Base-by-base conservation (phyloP, 768 basidiomycete genomes). In the Russula brevipes region DNA sequence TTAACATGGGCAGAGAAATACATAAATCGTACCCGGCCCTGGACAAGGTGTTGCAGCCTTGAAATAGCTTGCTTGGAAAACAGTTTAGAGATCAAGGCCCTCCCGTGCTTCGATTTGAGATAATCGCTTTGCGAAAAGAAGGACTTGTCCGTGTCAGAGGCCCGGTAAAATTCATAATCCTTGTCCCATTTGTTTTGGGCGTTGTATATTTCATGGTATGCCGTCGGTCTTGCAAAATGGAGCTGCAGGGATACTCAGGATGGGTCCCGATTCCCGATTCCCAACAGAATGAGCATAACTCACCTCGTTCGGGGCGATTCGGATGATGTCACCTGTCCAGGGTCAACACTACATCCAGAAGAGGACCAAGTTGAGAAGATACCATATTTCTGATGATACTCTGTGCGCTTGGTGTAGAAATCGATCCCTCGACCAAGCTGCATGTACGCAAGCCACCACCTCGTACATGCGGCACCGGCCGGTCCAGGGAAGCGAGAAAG, bases 1-100 rank as follows among this genome's bases (percentile, higher is more conserved):
- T 11, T 8, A n/a, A 51, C 11, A 33, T 1, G 45, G 44, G 44
- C n/a, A 24, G 24, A 53, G 41, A 12, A 10, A 9, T 46, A 6
- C 10, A 6, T 31, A 2, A 6, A 19, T 17, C 54, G 35, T 61
- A 76, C 75, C 64, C 72, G 73, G 41, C 66, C 65, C 57, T 73
- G 75, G 17, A 79, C 69, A 7, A 73, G 52, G 57, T 64, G 57
- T 61, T 80, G 77, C 24, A 79, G 63, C n/a, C 71, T 69, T 19
- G 76, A 50, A 24, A 76, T 70, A 3, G 77, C 71, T 19, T 74
- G 73, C 47, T 75, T 72, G 8, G 79, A 76, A 65, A 81, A 79
- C 24, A 78, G 70, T 35, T 74, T 72, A 44, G 68, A 66, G 44
- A 80, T 60, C 38, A 76, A 58, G 2, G 71, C 72, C 50, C 76